phyloP scores from a whole-genome alignment of 768 basidiomycete genomes.

The Serendipita sp. region DNA sequence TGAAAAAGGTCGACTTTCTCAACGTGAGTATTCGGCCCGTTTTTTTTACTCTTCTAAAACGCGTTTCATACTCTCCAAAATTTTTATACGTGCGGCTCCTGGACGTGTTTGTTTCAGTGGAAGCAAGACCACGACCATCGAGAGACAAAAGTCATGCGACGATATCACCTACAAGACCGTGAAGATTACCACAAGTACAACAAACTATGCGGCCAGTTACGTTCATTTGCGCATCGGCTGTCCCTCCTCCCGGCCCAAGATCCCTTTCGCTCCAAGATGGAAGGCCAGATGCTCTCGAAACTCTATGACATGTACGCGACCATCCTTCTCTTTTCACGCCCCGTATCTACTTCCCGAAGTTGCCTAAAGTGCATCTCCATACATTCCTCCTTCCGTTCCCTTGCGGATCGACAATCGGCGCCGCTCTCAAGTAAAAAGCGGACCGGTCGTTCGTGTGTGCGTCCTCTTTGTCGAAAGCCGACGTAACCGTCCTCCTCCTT shows the following conservation, averaged over 20 bases:
- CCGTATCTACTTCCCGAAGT: too few species aligned
- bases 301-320: constrained; percentile 64
- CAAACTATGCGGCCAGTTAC: constrained; percentile 77
- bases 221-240: constrained; percentile 72
- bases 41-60: background rate
- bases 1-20: constrained; percentile 95
- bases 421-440: too few species aligned
- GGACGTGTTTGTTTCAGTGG: constrained; percentile 42
- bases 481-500: too few species aligned
- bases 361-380: too few species aligned
- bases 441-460: too few species aligned
- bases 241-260: constrained; percentile 79
- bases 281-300: constrained; percentile 77
- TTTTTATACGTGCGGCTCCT: background rate
- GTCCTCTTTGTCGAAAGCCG: too few species aligned
- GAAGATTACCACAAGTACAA: constrained; percentile 99
- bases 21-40: constrained; percentile 36
- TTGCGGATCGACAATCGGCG: too few species aligned
- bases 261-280: constrained; percentile 70
- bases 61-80: background rate
- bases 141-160: constrained; percentile 84
- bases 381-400: too few species aligned
- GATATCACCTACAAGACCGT: constrained; percentile 88
- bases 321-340: background rate
- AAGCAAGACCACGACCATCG: constrained; percentile 84